Base-by-base conservation (phyloP, 805 yeast genomes). In the Yarrowia sp. region DNA sequence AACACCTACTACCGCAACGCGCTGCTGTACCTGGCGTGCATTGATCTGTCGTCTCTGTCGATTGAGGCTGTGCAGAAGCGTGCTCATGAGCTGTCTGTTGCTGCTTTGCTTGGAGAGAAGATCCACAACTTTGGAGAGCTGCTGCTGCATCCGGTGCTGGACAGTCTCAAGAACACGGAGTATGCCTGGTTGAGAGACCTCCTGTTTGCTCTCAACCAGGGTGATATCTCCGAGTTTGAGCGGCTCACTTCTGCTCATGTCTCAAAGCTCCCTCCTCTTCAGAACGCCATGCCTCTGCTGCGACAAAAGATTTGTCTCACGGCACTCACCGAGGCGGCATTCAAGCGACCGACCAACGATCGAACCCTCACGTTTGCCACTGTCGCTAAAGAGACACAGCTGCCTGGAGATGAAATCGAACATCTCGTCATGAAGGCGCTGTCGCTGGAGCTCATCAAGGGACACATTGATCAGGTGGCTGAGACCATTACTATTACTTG, bases 71-170 rank as follows among this genome's bases (percentile, higher is more conserved):
- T 77, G 69, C 82, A 81, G 69, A 79, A 78, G 65, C 75, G 86
- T 61, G 89, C 90, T 1, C 85, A 86, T 71, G 96, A 93, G 69
- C 83, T 93, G 69, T 83, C 93, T 66, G 81, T 91, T 51, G 86
- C 96, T 36, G 98, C 98, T 0, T 79, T 95, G 66, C 81, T 93
- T 70, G 98, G 98, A 57, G 96, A 92, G 73, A 86, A 84, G 72
- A 90, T 93, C 70, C 95, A 91, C 80, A 95, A 93, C 78, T 95
- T 95, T 76, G 98, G 98, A 61, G 99, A 95, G 77, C 83, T 95
- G 68, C 82, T 95, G 67, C 85, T 92, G 74, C 98, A 93, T 76
- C 96, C 95, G 48, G 86, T 93, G 53, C 83, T 92, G 75, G 74
- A 78, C 45, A 75, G 80, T 43, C 81, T 88, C 45, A 77, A 78